Evolutionary conservation across 2,329 filamentous ascomycete species (phyloP).

Genomic region (Passalora sequoiae): DNA sequence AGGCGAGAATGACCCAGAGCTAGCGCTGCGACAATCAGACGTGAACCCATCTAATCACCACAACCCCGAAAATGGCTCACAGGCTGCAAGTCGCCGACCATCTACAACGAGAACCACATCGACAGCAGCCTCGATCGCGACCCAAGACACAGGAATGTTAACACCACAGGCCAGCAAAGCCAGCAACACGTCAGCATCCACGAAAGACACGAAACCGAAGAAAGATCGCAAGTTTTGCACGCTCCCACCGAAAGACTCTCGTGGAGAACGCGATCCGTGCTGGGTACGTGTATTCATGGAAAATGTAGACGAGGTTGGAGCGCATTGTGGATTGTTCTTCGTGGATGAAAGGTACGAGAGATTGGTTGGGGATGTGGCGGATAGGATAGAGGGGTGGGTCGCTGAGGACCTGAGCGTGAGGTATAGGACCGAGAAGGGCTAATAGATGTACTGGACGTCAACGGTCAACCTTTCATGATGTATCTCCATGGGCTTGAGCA

Average conservation of each 20-base stretch:
- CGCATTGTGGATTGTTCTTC: conserved; percentile 78
- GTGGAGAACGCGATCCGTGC: conserved; percentile 58
- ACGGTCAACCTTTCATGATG: too few relatives aligned
- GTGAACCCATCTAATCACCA: neutral
- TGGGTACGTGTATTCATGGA: conserved; percentile 81
- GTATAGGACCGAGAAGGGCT: too few relatives aligned
- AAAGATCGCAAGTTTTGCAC: conserved; percentile 75
- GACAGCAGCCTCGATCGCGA: conserved; percentile 3
- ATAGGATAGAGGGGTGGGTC: conserved; percentile 35
- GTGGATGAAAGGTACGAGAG: conserved; percentile 49
- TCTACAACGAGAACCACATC: conserved; percentile 11
- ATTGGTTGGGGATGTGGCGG: conserved; percentile 35
- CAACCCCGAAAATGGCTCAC: neutral
- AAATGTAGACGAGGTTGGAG: conserved; percentile 76
- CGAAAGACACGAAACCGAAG: conserved; percentile 29
- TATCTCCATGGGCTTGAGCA: too few relatives aligned
- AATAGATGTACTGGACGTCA: too few relatives aligned
- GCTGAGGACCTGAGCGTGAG: conserved; percentile 22
- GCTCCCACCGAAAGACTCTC: conserved; percentile 55
- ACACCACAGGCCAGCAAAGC: conserved; percentile 15
- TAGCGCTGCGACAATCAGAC: neutral
- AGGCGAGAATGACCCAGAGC: conserved; percentile 23
- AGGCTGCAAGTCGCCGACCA: conserved; percentile 1
- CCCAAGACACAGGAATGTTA: conserved; percentile 7
- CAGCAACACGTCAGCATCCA: conserved; percentile 12